phyloP scores from a whole-genome alignment of 257 asterid genomes.

The Buddleja alternifolia region DNA sequence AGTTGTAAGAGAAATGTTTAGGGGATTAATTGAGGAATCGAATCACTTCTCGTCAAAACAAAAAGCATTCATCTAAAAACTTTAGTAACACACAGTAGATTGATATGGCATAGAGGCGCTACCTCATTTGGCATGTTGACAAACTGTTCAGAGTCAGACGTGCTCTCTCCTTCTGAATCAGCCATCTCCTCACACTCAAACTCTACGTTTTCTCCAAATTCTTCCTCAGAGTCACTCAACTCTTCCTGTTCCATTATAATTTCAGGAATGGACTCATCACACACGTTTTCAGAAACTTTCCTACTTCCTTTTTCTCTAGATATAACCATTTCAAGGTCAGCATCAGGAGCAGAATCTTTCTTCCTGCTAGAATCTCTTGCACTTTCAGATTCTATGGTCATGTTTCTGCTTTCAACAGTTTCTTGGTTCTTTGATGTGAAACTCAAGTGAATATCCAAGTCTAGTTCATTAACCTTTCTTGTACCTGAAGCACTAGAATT shows the following conservation, averaged over 20 bases:
- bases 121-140: slow-evolving; percentile 71
- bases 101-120: slow-evolving; percentile 24
- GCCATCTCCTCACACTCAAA: slow-evolving; percentile 98
- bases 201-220: slow-evolving; percentile 84
- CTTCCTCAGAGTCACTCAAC: slow-evolving; percentile 95
- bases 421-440: slow-evolving; percentile 54
- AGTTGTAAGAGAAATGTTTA: background rate
- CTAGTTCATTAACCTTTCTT: slow-evolving; percentile 57
- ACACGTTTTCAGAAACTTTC: slow-evolving; percentile 37
- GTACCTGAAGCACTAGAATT: slow-evolving; percentile 43
- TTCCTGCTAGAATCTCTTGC: slow-evolving; percentile 30
- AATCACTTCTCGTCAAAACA: slow-evolving; percentile 10
- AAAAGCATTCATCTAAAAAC: slow-evolving; percentile 6
- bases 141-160: slow-evolving; percentile 62
- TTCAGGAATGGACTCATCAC: slow-evolving; percentile 62
- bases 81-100: background rate
- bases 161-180: slow-evolving; percentile 86
- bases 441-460: slow-evolving; percentile 74
- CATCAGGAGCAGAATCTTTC: slow-evolving; percentile 39
- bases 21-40: slow-evolving; percentile 8
- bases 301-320: slow-evolving; percentile 44
- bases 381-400: slow-evolving; percentile 31
- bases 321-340: slow-evolving; percentile 36
- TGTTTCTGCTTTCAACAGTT: slow-evolving; percentile 37
- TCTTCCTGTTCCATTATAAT: slow-evolving; percentile 99